phyloP scores from a whole-genome alignment of 176 grass and related monocot species.

The Dactylis glomerata region DNA sequence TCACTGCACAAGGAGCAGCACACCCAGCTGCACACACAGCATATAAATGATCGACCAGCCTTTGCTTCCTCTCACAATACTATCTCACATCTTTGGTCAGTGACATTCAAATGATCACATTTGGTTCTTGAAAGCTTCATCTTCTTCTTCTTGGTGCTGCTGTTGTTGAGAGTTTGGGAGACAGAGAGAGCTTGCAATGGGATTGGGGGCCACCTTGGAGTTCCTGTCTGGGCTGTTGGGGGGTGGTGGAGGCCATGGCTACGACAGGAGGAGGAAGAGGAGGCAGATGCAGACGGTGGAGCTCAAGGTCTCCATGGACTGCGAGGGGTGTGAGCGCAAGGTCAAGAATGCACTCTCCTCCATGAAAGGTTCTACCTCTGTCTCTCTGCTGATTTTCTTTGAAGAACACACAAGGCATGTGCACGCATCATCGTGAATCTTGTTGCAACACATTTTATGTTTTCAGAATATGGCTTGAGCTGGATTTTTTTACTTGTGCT shows the following conservation, averaged over 20 bases:
- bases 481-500: not conserved
- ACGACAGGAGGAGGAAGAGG: conserved; percentile 37
- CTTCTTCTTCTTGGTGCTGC: not conserved
- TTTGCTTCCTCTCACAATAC: not conserved
- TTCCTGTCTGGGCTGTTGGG: conserved; percentile 46
- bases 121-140: not conserved
- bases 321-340: conserved; percentile 70
- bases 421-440: not conserved
- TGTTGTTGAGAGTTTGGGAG: not conserved
- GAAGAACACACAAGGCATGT: not conserved
- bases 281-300: conserved; percentile 67
- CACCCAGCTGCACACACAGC: not conserved
- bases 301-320: conserved; percentile 77
- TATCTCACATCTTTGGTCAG: not conserved
- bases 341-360: conserved; percentile 59
- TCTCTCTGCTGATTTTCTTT: not conserved
- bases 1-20: conserved; percentile 5
- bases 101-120: not conserved
- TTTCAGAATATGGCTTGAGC: not conserved
- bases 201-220: conserved; percentile 44
- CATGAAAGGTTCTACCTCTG: conserved; percentile 40
- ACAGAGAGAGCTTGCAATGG: not conserved
- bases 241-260: conserved; percentile 24
- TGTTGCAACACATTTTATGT: not conserved
- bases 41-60: not conserved